Conservation (phyloP, 2,329 filamentous ascomycete species). For the Parascedosporium putredinis region DNA sequence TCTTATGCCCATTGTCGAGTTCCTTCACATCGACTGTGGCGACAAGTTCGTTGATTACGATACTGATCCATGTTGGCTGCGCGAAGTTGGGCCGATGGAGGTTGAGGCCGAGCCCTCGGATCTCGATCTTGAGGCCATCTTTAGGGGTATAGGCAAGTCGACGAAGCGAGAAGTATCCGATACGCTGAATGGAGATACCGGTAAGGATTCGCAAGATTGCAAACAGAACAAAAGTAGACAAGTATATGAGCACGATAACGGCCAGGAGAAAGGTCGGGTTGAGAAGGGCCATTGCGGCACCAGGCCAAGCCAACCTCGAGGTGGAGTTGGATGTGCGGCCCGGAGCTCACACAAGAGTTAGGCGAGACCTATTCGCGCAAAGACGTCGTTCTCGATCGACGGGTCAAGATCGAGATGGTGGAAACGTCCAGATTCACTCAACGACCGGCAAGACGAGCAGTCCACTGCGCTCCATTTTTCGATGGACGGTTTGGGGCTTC, state of each 20-base stretch:
- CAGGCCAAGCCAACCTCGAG: background rate
- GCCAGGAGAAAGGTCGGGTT: conserved; percentile 79
- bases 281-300: conserved; percentile 47
- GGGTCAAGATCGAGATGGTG: background rate
- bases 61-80: conserved; percentile 90
- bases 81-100: conserved; percentile 92
- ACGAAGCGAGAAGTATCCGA: conserved; percentile 86
- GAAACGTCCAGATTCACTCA: background rate
- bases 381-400: too few relatives aligned
- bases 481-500: background rate
- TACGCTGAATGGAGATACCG: conserved; percentile 87
- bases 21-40: conserved; percentile 70
- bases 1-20: conserved; percentile 40
- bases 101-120: conserved; percentile 78
- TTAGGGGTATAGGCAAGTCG: conserved; percentile 81
- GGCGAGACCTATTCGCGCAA: too few relatives aligned
- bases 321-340: too few relatives aligned
- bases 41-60: conserved; percentile 76
- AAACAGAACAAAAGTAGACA: conserved; percentile 87
- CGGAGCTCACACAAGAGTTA: too few relatives aligned
- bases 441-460: background rate
- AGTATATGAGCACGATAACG: conserved; percentile 73
- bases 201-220: conserved; percentile 86
- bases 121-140: conserved; percentile 82
- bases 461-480: background rate